Percentiles rank a stretch among this genome's conserved stretches.
phyloP scores from a whole-genome alignment of 192 early-diverging fungal species.

The Spizellomyces sp. region DNA sequence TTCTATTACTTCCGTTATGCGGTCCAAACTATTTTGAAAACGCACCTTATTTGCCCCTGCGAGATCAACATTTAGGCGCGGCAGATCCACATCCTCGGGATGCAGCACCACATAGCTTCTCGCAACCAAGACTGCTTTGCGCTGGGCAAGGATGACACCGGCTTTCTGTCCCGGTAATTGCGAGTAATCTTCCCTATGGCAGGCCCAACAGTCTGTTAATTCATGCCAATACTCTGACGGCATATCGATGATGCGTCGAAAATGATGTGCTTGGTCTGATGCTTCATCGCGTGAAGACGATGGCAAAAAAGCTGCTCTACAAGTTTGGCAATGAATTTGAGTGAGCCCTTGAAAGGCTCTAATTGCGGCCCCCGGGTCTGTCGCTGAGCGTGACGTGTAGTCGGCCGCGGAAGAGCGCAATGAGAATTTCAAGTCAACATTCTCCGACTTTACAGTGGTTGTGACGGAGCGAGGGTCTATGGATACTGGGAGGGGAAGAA shows the following conservation, averaged over 20 bases:
- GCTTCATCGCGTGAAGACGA: not conserved
- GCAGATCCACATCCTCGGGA: conserved; percentile 37
- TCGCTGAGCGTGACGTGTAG: not conserved
- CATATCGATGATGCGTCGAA: conserved; percentile 36
- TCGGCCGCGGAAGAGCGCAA: not conserved
- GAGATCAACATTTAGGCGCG: conserved; percentile 24
- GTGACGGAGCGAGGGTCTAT: not conserved
- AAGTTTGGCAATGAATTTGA: conserved; percentile 4
- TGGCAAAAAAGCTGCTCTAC: not conserved
- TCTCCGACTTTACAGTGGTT: not conserved
- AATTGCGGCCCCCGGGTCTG: not conserved
- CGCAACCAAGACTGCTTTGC: conserved; percentile 34
- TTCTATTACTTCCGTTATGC: conserved; percentile 34
- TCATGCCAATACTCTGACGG: conserved; percentile 61
- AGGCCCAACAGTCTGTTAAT: conserved; percentile 58
- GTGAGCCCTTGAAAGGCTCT: not conserved
- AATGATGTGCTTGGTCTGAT: conserved; percentile 1
- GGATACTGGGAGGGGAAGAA: not conserved
- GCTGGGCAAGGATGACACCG: conserved; percentile 38
- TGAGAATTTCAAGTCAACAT: not conserved
- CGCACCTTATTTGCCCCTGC: conserved; percentile 14
- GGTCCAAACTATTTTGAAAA: not conserved
- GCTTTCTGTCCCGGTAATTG: conserved; percentile 42
- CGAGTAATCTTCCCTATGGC: conserved; percentile 57
- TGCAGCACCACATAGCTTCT: conserved; percentile 41